phyloP scores from a whole-genome alignment of 2,329 filamentous ascomycete species.

The Fusarium sp. region DNA sequence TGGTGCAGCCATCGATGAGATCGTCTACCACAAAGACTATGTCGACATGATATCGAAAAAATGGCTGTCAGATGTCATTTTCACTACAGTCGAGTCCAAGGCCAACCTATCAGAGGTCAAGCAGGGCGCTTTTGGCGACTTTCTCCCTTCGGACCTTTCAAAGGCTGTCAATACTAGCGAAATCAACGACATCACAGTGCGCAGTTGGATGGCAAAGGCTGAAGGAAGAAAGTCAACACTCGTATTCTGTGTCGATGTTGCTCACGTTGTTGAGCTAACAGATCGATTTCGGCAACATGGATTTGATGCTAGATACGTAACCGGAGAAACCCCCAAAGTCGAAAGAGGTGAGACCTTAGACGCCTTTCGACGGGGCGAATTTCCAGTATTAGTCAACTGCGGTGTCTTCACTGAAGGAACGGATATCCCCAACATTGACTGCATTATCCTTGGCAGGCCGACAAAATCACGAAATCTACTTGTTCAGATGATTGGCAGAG shows the following conservation, averaged over 20 bases:
- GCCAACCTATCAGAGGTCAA: constrained; percentile 80
- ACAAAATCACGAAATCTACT: constrained; percentile 93
- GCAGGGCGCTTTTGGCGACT: constrained; percentile 76
- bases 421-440: constrained; percentile 97
- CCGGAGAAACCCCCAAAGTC: constrained; percentile 78
- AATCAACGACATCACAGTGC: constrained; percentile 85
- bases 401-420: constrained; percentile 98
- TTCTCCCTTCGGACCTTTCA: constrained; percentile 81
- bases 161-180: constrained; percentile 82
- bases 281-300: constrained; percentile 80
- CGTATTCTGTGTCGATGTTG: constrained; percentile 92
- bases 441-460: constrained; percentile 85
- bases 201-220: constrained; percentile 86
- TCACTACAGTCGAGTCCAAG: constrained; percentile 89
- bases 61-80: constrained; percentile 91
- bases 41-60: constrained; percentile 81
- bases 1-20: constrained; percentile 89
- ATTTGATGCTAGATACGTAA: constrained; percentile 88
- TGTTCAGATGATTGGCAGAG: constrained; percentile 97
- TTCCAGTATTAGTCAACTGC: constrained; percentile 91
- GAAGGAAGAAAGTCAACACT: constrained; percentile 81
- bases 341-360: constrained; percentile 77
- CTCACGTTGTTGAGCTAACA: constrained; percentile 81
- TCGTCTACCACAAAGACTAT: constrained; percentile 89
- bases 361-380: constrained; percentile 79